Evolutionary conservation across 306 rosid genomes (phyloP).

Genomic region (Casuarina cunninghamiana): DNA sequence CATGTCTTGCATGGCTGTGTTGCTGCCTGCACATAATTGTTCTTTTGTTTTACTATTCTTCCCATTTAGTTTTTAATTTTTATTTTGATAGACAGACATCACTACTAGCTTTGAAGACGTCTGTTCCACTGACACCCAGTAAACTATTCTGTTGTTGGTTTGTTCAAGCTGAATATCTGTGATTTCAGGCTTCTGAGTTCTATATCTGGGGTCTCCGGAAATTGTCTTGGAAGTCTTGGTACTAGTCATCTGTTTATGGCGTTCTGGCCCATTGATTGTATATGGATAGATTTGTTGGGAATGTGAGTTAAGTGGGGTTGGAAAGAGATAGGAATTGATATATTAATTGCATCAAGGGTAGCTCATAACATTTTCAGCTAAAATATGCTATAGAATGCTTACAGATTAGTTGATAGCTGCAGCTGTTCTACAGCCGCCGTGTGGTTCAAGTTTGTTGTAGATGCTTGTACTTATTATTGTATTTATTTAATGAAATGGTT

Average conservation of each 20-base stretch:
- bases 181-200: not conserved
- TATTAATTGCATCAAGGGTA: no score
- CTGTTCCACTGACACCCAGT: not conserved
- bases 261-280: not conserved
- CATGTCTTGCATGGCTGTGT: not conserved
- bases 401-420: not conserved
- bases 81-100: not conserved
- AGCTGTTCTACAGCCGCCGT: not conserved
- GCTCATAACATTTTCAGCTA: not conserved
- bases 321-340: not conserved
- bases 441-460: not conserved
- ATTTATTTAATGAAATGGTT: not conserved
- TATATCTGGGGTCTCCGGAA: not conserved
- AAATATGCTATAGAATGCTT: not conserved
- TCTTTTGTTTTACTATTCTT: not conserved
- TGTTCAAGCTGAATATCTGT: not conserved
- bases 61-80: not conserved
- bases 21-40: not conserved
- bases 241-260: not conserved
- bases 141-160: not conserved
- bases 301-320: not conserved
- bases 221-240: not conserved
- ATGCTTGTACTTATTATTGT: not conserved
- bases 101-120: not conserved
- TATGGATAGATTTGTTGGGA: not conserved